Conservation (phyloP, 2,329 filamentous ascomycete genomes). For the Trichophyton mentagrophytes region DNA sequence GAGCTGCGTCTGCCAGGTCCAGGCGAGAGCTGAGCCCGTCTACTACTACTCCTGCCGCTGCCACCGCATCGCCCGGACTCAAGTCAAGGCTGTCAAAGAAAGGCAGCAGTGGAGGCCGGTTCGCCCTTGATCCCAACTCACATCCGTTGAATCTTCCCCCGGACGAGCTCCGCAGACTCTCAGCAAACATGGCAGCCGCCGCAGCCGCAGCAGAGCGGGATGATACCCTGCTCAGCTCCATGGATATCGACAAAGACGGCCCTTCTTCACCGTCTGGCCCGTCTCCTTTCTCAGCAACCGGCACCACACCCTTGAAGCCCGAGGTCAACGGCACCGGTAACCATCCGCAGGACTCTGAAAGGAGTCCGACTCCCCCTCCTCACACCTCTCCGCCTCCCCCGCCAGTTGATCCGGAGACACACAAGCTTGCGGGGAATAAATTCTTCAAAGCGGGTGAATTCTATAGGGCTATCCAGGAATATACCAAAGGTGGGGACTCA, state of each 20-base stretch:
- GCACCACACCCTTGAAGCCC: conserved; percentile 8
- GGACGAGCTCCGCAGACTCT: conserved; percentile 70
- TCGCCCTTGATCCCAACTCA: conserved; percentile 41
- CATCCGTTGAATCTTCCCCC: conserved; percentile 85
- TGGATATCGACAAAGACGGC: conserved; percentile 63
- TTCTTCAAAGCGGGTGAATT: conserved; percentile 95
- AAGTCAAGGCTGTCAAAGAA: background rate
- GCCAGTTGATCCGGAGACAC: conserved; percentile 70
- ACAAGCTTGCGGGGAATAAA: conserved; percentile 88
- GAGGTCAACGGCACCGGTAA: conserved; percentile 23
- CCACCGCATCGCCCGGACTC: background rate
- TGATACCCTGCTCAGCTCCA: conserved; percentile 41
- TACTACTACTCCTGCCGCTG: background rate
- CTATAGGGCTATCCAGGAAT: conserved; percentile 74
- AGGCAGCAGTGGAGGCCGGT: background rate
- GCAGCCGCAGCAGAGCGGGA: conserved; percentile 13
- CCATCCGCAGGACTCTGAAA: conserved; percentile 20
- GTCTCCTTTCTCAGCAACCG: conserved; percentile 25
- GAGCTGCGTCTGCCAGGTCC: background rate
- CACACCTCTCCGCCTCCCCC: conserved; percentile 28
- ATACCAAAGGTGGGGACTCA: conserved; percentile 64
- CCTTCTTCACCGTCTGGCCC: conserved; percentile 35
- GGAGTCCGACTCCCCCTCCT: conserved; percentile 36
- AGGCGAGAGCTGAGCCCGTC: background rate
- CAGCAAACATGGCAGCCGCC: conserved; percentile 39